These are phyloP conservation scores for Ceratocystis papillata DNA, from an alignment of 2,329 filamentous ascomycete genomes.

Conservation along the genomic window DNA sequence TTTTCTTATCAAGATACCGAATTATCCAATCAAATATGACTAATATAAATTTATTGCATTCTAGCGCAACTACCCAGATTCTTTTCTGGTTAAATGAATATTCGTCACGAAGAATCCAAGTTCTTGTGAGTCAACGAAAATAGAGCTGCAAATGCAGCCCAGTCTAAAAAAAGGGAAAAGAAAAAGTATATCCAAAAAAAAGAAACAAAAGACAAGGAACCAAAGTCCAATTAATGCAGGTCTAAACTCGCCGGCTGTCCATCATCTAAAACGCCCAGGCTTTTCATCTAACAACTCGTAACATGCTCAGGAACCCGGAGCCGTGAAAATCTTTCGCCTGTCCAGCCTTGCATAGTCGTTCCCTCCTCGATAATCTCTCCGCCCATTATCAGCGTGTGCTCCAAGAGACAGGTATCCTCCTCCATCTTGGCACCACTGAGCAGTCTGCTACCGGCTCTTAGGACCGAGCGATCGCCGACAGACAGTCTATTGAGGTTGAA, in stretches of 20 bases:
- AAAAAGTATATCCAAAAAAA: neutral
- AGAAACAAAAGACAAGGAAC: neutral
- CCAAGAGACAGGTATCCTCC: conserved; percentile 42
- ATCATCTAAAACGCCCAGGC: no score
- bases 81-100: neutral
- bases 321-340: conserved; percentile 36
- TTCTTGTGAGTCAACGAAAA: neutral
- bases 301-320: conserved; percentile 19
- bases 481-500: conserved; percentile 44
- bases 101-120: neutral
- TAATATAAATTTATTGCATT: neutral
- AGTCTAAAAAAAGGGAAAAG: conserved; percentile 5
- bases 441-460: conserved; percentile 42
- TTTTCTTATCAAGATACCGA: no score
- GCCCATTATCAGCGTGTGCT: conserved; percentile 48
- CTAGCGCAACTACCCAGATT: neutral
- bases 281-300: neutral
- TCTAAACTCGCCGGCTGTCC: no score
- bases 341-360: conserved; percentile 46
- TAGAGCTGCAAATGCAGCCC: neutral
- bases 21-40: neutral
- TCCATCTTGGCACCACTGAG: conserved; percentile 45
- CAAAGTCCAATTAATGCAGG: neutral
- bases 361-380: conserved; percentile 45
- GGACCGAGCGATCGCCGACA: conserved; percentile 42